Evolutionary conservation across 345 rosid genomes (phyloP), one percentile per base, ranked within the genome.

Genomic region (Raphanus raphanistrum): DNA sequence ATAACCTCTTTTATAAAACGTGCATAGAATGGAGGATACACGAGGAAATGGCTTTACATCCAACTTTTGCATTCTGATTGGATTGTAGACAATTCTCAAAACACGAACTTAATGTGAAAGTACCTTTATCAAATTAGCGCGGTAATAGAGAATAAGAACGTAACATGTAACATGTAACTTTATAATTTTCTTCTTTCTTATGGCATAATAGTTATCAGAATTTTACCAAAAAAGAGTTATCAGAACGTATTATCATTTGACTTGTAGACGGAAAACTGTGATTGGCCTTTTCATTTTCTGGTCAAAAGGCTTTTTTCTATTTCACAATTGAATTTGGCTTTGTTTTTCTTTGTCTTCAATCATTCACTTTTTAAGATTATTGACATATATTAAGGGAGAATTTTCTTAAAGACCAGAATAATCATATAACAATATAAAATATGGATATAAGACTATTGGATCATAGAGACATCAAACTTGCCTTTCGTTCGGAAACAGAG

Each of bases 401-500:
- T 9, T 70, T 70, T 77, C 59, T 31, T 35, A 63, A 50, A 52
- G 29, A 64, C 32, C 5, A 17, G 62, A 68, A 28, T 60, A 68
- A 68, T 61, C 31, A 43, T 54, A 11, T 0, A 69, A 50, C 8
- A 17, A 3, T 71, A 15, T 50, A 50, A 62, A 54, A 35, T 63
- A 50, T 52, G 48, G 16, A 63, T 45, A 63, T 36, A 43, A 27
- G 60, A 27, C 17, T 33, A 69, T 67, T 71, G 63, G 54, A 69
- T 76, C 54, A 43, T 76, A 72, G 6, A 64, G 29, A 58, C 43
- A 58, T 21, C 31, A 59, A 65, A 71, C 50, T 65, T 71, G 72
- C 61, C 55, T 57, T 71, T 13, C 13, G 72, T 78, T 77, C 36
- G 62, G 72, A 72, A 72, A 78, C 77, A 72, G 32, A 5, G 60